phyloP scores from a whole-genome alignment of 768 basidiomycete species.

The Sporobolomyces roseus region DNA sequence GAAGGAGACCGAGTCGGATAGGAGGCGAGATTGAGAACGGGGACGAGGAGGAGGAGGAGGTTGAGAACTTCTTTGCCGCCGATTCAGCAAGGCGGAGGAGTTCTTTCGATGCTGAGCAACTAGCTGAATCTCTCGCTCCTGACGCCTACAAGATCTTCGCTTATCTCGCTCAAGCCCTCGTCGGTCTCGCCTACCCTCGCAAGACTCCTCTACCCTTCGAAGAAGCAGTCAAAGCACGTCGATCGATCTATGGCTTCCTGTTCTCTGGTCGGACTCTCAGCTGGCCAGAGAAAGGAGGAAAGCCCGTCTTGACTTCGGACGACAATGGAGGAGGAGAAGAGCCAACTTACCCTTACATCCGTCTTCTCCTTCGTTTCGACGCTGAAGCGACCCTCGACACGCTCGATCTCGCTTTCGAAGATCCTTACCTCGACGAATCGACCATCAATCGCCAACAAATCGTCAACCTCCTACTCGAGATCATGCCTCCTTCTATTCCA shows the following conservation, averaged over 20 bases:
- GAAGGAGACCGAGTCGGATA: slow-evolving; percentile 40
- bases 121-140: slow-evolving; percentile 59
- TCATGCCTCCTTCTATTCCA: slow-evolving; percentile 48
- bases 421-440: slow-evolving; percentile 74
- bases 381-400: slow-evolving; percentile 90
- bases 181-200: slow-evolving; percentile 81
- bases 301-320: slow-evolving; percentile 68
- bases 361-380: slow-evolving; percentile 78
- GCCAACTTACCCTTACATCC: slow-evolving; percentile 84
- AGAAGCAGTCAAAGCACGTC: slow-evolving; percentile 67
- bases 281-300: slow-evolving; percentile 70
- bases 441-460: slow-evolving; percentile 62
- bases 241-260: slow-evolving; percentile 71
- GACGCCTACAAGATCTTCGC: slow-evolving; percentile 89
- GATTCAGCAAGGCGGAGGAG: background rate
- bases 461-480: slow-evolving; percentile 77
- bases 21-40: slow-evolving; percentile 28
- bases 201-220: slow-evolving; percentile 64
- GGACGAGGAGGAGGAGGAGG: background rate
- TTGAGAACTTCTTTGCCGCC: slow-evolving; percentile 29
- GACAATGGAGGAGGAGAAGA: slow-evolving; percentile 62
- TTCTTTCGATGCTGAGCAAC: slow-evolving; percentile 44
- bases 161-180: slow-evolving; percentile 73
- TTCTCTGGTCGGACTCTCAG: slow-evolving; percentile 74
- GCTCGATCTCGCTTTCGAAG: slow-evolving; percentile 91